Conservation (phyloP, 192 early-diverging fungal genomes). For the Linnemannia exigua region DNA sequence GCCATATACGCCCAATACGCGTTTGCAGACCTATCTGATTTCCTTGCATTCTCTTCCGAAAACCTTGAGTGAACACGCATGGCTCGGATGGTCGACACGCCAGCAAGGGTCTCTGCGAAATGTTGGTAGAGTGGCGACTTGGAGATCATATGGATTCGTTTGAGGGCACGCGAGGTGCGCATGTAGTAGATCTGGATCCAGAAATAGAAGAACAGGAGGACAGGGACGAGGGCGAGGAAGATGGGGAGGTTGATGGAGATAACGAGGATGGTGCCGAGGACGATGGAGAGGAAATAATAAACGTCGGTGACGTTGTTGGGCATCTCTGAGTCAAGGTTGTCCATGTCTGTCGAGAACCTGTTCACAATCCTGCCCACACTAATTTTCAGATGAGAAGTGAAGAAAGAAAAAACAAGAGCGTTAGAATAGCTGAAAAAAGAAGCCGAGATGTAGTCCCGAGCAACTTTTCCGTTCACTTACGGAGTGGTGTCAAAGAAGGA, state of each 20-base stretch:
- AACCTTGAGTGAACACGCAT: slow-evolving; percentile 82
- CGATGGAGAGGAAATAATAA: slow-evolving; percentile 62
- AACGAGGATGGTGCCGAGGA: slow-evolving; percentile 72
- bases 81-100: slow-evolving; percentile 87
- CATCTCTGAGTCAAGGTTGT: slow-evolving; percentile 75
- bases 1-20: slow-evolving; percentile 77
- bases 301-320: slow-evolving; percentile 64
- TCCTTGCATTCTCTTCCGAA: slow-evolving; percentile 68
- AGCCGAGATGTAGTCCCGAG: no score
- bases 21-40: slow-evolving; percentile 76
- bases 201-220: slow-evolving; percentile 77
- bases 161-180: slow-evolving; percentile 82
- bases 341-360: slow-evolving; percentile 89
- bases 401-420: slow-evolving; percentile 74
- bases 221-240: slow-evolving; percentile 77
- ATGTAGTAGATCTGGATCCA: slow-evolving; percentile 78
- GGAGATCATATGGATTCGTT: slow-evolving; percentile 84
- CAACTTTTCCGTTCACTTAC: not conserved
- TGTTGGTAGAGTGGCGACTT: slow-evolving; percentile 86
- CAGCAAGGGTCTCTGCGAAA: slow-evolving; percentile 82
- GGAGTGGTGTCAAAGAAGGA: slow-evolving; percentile 34
- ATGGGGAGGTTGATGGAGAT: slow-evolving; percentile 73
- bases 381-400: slow-evolving; percentile 61
- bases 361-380: slow-evolving; percentile 72
- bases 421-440: not conserved